Evolutionary conservation across 2,329 filamentous ascomycete genomes (phyloP).

Genomic region (Apiospora saccharicola): DNA sequence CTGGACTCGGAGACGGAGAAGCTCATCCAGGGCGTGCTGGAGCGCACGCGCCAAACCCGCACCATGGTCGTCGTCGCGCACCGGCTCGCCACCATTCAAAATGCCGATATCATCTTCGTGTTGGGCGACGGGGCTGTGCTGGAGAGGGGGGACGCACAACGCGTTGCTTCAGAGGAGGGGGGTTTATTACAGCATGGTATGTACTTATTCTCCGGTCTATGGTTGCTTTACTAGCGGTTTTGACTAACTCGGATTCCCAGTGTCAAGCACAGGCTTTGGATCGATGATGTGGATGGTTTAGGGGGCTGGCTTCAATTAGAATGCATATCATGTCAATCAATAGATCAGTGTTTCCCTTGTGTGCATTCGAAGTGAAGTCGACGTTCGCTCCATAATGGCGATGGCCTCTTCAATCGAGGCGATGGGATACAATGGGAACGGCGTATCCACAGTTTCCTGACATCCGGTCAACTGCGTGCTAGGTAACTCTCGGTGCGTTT

Average conservation of each 20-base stretch:
- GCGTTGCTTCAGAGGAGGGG: slow-evolving; percentile 60
- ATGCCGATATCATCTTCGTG: slow-evolving; percentile 80
- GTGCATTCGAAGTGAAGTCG: too few relatives aligned
- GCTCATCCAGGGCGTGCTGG: slow-evolving; percentile 62
- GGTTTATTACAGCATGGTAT: slow-evolving; percentile 65
- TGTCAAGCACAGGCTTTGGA: slow-evolving; percentile 43
- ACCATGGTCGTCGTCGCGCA: slow-evolving; percentile 64
- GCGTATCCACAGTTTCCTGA: too few relatives aligned
- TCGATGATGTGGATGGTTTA: slow-evolving; percentile 28
- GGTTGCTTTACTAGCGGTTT: slow-evolving; percentile 16
- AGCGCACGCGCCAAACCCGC: slow-evolving; percentile 54
- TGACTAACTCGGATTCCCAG: slow-evolving; percentile 33
- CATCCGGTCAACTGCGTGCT: too few relatives aligned
- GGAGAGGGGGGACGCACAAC: too few relatives aligned
- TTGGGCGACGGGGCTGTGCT: slow-evolving; percentile 70
- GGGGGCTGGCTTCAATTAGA: neutral
- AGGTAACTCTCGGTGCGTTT: too few relatives aligned
- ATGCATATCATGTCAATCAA: too few relatives aligned
- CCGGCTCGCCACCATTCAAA: slow-evolving; percentile 71
- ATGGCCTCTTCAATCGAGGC: too few relatives aligned
- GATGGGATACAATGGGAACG: too few relatives aligned
- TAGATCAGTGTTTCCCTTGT: too few relatives aligned
- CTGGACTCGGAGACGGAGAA: slow-evolving; percentile 69
- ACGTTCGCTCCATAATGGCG: too few relatives aligned
- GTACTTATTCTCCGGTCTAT: slow-evolving; percentile 34